Conservation (phyloP, 78 protist species). For the Diacronema lutheri region DNA sequence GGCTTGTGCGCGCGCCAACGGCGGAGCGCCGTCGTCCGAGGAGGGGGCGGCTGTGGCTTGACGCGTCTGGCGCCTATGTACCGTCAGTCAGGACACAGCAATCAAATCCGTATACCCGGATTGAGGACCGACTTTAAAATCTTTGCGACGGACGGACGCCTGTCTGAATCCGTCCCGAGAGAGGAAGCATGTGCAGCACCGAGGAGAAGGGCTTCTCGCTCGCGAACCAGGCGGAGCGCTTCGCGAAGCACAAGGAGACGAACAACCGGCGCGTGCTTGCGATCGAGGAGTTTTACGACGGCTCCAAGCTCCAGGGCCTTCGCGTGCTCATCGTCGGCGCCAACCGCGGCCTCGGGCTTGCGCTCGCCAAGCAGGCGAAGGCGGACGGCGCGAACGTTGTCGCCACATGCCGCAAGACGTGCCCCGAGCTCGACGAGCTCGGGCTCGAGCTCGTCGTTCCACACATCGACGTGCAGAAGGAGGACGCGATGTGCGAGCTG, state of each 20-base stretch:
- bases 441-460: neutral
- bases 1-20: too few species aligned
- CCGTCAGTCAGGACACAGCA: too few species aligned
- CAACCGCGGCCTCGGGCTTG: conserved; percentile 28
- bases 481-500: neutral
- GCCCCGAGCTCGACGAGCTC: conserved; percentile 17
- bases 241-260: neutral
- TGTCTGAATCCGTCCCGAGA: too few species aligned
- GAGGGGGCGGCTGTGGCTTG: too few species aligned
- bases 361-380: neutral
- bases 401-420: neutral
- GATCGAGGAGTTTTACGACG: conserved; percentile 21
- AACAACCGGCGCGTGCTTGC: neutral
- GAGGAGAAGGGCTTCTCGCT: too few species aligned
- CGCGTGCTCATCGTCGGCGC: conserved; percentile 28
- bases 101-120: too few species aligned
- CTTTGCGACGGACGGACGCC: too few species aligned
- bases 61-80: too few species aligned
- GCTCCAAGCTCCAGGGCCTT: neutral
- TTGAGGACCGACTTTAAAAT: too few species aligned
- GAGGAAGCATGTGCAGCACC: too few species aligned
- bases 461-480: conserved; percentile 22
- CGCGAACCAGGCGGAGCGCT: conserved; percentile 13
- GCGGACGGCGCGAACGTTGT: conserved; percentile 3
- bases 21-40: too few species aligned